phyloP scores from a whole-genome alignment of 1,284 basidiomycete species.

The Ceratobasidium papillatum region DNA sequence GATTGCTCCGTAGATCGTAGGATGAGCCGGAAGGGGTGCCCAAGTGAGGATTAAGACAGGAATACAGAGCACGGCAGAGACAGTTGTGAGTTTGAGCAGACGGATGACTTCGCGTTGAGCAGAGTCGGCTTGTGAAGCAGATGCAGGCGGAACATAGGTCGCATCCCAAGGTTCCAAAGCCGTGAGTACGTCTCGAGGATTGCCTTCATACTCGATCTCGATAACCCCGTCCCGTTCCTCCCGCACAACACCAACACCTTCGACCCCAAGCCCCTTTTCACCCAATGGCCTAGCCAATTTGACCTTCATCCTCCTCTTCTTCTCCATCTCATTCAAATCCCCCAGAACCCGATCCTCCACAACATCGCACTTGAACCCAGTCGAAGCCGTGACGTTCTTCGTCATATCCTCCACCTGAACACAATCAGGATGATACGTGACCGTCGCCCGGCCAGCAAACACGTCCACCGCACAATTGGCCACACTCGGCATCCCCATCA shows the following conservation, averaged over 20 bases:
- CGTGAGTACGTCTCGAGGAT: constrained; percentile 41
- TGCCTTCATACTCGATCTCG: constrained; percentile 34
- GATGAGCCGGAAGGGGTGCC: constrained; percentile 54
- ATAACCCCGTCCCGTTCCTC: constrained; percentile 22
- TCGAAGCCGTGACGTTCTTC: neutral
- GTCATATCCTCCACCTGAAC: constrained; percentile 36
- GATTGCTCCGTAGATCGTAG: constrained; percentile 53
- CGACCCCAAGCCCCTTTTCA: neutral
- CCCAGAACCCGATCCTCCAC: constrained; percentile 21
- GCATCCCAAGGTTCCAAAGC: constrained; percentile 41
- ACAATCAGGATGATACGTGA: constrained; percentile 40
- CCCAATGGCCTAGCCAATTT: constrained; percentile 6
- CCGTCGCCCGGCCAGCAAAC: constrained; percentile 42
- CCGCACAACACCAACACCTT: constrained; percentile 3
- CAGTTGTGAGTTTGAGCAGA: constrained; percentile 51
- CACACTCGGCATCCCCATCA: constrained; percentile 41
- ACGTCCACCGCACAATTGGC: constrained; percentile 39
- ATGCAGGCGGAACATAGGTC: constrained; percentile 31
- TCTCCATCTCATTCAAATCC: neutral
- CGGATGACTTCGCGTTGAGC: constrained; percentile 47
- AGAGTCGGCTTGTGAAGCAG: constrained; percentile 26
- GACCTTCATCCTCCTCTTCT: neutral
- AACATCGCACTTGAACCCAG: constrained; percentile 27
- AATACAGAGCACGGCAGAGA: constrained; percentile 54
- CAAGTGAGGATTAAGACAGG: constrained; percentile 60